phyloP scores from a whole-genome alignment of 768 basidiomycete genomes.

The Russula abietina region DNA sequence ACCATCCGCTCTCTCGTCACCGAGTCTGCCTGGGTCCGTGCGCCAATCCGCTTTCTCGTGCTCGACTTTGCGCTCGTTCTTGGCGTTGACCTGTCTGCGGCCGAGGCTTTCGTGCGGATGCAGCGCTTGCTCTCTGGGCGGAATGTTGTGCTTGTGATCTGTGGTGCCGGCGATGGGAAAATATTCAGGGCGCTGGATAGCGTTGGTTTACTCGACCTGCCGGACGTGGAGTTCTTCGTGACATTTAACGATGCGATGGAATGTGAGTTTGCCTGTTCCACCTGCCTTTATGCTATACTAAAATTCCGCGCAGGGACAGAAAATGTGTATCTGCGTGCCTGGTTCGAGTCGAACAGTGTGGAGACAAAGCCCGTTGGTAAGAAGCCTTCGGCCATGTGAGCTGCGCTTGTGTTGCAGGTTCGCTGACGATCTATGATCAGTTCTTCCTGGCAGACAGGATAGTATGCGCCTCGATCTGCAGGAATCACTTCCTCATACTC shows the following conservation, averaged over 20 bases:
- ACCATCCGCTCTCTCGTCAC: slow-evolving; percentile 73
- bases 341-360: slow-evolving; percentile 62
- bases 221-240: slow-evolving; percentile 74
- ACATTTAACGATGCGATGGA: slow-evolving; percentile 89
- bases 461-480: slow-evolving; percentile 11
- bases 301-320: slow-evolving; percentile 70
- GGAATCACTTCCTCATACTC: slow-evolving; percentile 19
- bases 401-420: background rate
- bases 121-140: slow-evolving; percentile 73
- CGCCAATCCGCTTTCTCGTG: slow-evolving; percentile 85
- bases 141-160: slow-evolving; percentile 81
- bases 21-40: slow-evolving; percentile 58
- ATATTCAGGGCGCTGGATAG: slow-evolving; percentile 69
- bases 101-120: slow-evolving; percentile 90
- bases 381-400: slow-evolving; percentile 29
- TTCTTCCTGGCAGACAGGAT: slow-evolving; percentile 22
- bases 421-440: slow-evolving; percentile 3
- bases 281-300: background rate
- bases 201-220: slow-evolving; percentile 73
- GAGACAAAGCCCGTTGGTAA: slow-evolving; percentile 43
- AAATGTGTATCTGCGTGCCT: slow-evolving; percentile 81
- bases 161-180: slow-evolving; percentile 60
- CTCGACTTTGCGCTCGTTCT: slow-evolving; percentile 81
- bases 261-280: slow-evolving; percentile 46
- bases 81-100: slow-evolving; percentile 91